phyloP scores from a whole-genome alignment of 2,329 filamentous ascomycete genomes.

The Aspergillus fructus region DNA sequence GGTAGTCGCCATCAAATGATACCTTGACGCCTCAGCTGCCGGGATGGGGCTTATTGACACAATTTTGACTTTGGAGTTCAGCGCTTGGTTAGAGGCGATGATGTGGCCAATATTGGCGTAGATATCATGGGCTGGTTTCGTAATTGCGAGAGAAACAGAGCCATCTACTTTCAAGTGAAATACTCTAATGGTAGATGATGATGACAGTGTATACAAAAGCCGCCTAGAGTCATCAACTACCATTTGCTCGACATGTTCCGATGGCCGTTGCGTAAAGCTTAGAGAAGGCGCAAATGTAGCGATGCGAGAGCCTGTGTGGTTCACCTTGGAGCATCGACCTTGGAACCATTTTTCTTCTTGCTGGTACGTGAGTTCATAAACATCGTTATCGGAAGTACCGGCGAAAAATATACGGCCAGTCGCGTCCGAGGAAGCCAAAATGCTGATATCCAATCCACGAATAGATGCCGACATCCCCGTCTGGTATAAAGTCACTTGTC shows the following conservation, averaged over 20 bases:
- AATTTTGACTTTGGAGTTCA: conserved; percentile 71
- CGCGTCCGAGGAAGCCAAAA: conserved; percentile 73
- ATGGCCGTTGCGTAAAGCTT: conserved; percentile 44
- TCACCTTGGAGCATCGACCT: conserved; percentile 80
- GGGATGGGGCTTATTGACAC: conserved; percentile 85
- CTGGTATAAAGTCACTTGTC: conserved; percentile 76
- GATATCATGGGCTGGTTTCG: conserved; percentile 53
- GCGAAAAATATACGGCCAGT: conserved; percentile 93
- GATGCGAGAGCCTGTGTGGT: conserved; percentile 77
- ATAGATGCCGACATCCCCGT: conserved; percentile 81
- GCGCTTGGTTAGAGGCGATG: conserved; percentile 66
- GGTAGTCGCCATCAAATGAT: conserved; percentile 88
- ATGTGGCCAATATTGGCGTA: conserved; percentile 80
- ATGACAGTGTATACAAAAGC: conserved; percentile 88
- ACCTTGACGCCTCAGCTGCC: conserved; percentile 75
- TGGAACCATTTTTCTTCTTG: conserved; percentile 98
- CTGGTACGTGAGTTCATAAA: conserved; percentile 94
- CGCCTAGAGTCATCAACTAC: conserved; percentile 84
- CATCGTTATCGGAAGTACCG: conserved; percentile 75
- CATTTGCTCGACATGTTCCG: conserved; percentile 72
- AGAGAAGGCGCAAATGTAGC: conserved; percentile 52
- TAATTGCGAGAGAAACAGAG: conserved; percentile 55
- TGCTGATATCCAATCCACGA: conserved; percentile 71
- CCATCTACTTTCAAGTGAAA: conserved; percentile 75
- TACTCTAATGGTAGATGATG: conserved; percentile 81